These are phyloP conservation scores for Starmerella floris DNA, from an alignment of 805 yeast genomes.

Conservation along the genomic window DNA sequence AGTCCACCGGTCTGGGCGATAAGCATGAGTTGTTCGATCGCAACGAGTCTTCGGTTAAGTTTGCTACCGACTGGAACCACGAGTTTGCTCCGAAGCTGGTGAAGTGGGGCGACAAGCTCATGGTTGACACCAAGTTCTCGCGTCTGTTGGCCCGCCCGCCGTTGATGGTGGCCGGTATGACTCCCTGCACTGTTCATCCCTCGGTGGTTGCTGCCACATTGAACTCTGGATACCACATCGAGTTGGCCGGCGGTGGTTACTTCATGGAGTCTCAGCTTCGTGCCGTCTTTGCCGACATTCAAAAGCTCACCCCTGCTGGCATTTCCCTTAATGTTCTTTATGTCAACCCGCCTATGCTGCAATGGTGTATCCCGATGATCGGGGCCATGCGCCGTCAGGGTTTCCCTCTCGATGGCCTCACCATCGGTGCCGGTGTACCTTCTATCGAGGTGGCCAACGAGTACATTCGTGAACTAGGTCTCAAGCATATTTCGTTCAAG, in stretches of 20 bases:
- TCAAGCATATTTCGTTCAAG: conserved; percentile 88
- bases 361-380: conserved; percentile 97
- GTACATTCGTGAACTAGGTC: conserved; percentile 81
- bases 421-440: conserved; percentile 99
- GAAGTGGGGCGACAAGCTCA: conserved; percentile 49
- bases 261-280: conserved; percentile 61
- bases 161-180: conserved; percentile 97
- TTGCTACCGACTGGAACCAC: conserved; percentile 80
- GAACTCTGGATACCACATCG: conserved; percentile 94
- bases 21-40: conserved; percentile 87
- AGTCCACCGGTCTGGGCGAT: conserved; percentile 71
- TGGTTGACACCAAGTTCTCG: conserved; percentile 89
- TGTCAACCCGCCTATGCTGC: conserved; percentile 93
- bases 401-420: conserved; percentile 86
- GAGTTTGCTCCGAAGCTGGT: conserved; percentile 78
- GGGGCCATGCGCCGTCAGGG: conserved; percentile 79
- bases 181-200: conserved; percentile 93
- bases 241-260: conserved; percentile 98
- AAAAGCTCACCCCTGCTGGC: conserved; percentile 66
- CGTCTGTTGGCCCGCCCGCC: conserved; percentile 90
- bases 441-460: conserved; percentile 94
- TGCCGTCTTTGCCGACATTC: conserved; percentile 61
- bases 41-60: conserved; percentile 49
- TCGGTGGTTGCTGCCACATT: conserved; percentile 87
- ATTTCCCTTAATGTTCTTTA: conserved; percentile 85